These are phyloP conservation scores for Tephrocybe sp. DNA, from an alignment of 768 basidiomycete genomes.

Conservation along the genomic window DNA sequence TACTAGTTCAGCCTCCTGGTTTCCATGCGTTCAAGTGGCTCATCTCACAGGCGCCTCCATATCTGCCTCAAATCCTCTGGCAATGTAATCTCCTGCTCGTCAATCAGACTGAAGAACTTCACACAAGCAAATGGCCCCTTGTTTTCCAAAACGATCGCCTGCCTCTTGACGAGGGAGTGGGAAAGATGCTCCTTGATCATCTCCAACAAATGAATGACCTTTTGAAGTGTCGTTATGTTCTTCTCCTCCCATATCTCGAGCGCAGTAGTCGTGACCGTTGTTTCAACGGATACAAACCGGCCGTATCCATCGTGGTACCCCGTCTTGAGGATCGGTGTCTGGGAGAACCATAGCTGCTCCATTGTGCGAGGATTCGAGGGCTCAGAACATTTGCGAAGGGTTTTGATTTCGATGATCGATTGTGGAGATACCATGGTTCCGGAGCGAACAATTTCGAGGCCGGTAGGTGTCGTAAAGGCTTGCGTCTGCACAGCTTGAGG, in stretches of 20 bases:
- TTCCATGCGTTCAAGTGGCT: background rate
- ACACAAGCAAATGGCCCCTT: background rate
- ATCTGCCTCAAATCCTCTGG: slow-evolving; percentile 14
- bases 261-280: slow-evolving; percentile 2
- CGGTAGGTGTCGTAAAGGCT: slow-evolving; percentile 9
- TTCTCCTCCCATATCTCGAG: slow-evolving; percentile 16
- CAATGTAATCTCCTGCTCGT: slow-evolving; percentile 9
- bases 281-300: slow-evolving; percentile 12
- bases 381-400: slow-evolving; percentile 5
- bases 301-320: slow-evolving; percentile 20
- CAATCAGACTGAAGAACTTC: slow-evolving; percentile 13
- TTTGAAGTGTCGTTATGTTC: slow-evolving; percentile 13
- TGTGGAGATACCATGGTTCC: slow-evolving; percentile 14
- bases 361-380: slow-evolving; percentile 5
- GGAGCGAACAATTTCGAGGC: slow-evolving; percentile 9
- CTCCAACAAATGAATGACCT: slow-evolving; percentile 14
- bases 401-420: slow-evolving; percentile 20
- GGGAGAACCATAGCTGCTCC: slow-evolving; percentile 22
- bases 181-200: slow-evolving; percentile 16
- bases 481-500: background rate
- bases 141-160: slow-evolving; percentile 9
- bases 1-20: too few relatives aligned
- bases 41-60: background rate
- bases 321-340: slow-evolving; percentile 18
- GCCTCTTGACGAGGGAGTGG: slow-evolving; percentile 13